A percentile compares a stretch with the other conserved stretches of the same genome.
phyloP scores from a whole-genome alignment of 2,329 filamentous ascomycete genomes.

The Exophiala calicioides region DNA sequence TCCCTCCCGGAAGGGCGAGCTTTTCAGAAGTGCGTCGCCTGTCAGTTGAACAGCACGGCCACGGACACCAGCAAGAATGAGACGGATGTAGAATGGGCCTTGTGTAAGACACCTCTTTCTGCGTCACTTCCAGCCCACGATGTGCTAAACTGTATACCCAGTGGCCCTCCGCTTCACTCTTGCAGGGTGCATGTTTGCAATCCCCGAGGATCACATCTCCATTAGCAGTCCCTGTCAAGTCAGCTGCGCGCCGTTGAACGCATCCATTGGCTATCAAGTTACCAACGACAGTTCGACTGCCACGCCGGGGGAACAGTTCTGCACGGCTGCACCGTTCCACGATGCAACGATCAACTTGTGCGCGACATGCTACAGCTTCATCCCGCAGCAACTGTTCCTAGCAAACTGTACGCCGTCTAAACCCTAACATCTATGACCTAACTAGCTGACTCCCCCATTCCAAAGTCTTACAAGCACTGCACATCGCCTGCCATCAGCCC shows the following conservation, averaged over 20 bases:
- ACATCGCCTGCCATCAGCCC: constrained; percentile 47
- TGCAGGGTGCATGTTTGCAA: constrained; percentile 46
- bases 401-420: constrained; percentile 44
- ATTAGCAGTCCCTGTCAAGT: constrained; percentile 49
- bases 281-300: constrained; percentile 34
- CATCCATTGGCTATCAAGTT: constrained; percentile 34
- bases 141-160: constrained; percentile 26
- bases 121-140: background rate
- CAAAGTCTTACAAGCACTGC: constrained; percentile 47
- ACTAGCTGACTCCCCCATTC: background rate
- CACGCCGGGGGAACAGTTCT: constrained; percentile 41
- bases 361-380: constrained; percentile 47
- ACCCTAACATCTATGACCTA: background rate
- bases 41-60: constrained; percentile 44
- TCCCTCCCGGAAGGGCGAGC: constrained; percentile 36
- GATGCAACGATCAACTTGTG: constrained; percentile 45
- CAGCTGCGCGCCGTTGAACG: constrained; percentile 39
- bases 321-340: constrained; percentile 40
- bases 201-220: constrained; percentile 38
- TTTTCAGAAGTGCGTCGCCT: constrained; percentile 45
- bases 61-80: constrained; percentile 37
- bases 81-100: constrained; percentile 48
- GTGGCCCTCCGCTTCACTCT: constrained; percentile 50
- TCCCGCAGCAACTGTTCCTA: constrained; percentile 42
- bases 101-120: constrained; percentile 45